Evolutionary conservation across 345 rosid species (phyloP).

Genomic region (Moringa oleifera): DNA sequence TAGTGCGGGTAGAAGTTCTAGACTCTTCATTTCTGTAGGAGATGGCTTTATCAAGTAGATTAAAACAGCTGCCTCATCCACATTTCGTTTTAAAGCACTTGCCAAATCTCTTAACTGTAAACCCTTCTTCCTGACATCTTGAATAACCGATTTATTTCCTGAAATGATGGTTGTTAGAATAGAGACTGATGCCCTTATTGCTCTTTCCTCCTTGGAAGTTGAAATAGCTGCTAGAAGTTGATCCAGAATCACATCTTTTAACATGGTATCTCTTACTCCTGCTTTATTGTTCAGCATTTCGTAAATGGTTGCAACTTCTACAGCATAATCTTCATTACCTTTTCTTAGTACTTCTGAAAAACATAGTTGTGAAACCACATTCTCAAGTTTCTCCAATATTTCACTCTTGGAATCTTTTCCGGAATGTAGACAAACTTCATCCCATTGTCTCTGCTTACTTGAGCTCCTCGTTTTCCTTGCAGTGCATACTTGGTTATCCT

Average conservation of each 20-base stretch:
- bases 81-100: conserved; percentile 62
- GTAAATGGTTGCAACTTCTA: conserved; percentile 58
- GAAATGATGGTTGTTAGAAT: conserved; percentile 59
- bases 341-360: conserved; percentile 45
- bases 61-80: conserved; percentile 76
- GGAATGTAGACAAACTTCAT: conserved; percentile 17
- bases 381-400: conserved; percentile 47
- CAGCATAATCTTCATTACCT: conserved; percentile 46
- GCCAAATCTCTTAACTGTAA: conserved; percentile 57
- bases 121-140: conserved; percentile 70
- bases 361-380: conserved; percentile 44
- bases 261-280: conserved; percentile 56
- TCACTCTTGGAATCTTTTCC: conserved; percentile 34
- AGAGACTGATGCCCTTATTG: conserved; percentile 58
- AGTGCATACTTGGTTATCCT: conserved; percentile 15
- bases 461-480: conserved; percentile 26
- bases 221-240: conserved; percentile 68
- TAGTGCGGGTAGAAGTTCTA: conserved; percentile 77
- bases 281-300: conserved; percentile 52
- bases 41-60: conserved; percentile 78
- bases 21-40: conserved; percentile 70
- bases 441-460: conserved; percentile 12
- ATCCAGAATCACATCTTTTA: conserved; percentile 69
- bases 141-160: conserved; percentile 44
- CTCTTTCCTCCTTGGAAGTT: conserved; percentile 62